Percentiles rank a stretch among this genome's conserved stretches.
Evolutionary conservation across 768 basidiomycete species (phyloP).

Genomic region (Russula abietina): DNA sequence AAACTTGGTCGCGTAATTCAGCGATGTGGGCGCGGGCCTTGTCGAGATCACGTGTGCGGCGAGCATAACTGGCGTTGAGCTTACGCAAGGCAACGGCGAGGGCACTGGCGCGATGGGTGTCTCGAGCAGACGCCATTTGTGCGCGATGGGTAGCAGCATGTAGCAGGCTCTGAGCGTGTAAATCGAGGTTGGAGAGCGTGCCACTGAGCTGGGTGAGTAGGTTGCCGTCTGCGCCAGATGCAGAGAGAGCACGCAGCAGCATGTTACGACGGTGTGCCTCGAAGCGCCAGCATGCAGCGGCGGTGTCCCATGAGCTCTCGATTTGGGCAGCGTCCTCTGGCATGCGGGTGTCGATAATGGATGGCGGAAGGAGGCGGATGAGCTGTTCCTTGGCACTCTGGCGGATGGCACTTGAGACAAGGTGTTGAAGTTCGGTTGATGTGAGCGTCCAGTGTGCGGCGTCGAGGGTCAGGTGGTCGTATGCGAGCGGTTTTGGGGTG

Average conservation of each 20-base stretch:
- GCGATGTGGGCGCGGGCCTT: slow-evolving; percentile 43
- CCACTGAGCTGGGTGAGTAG: slow-evolving; percentile 19
- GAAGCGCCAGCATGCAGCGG: slow-evolving; percentile 22
- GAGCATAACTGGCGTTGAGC: slow-evolving; percentile 68
- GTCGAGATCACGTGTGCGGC: slow-evolving; percentile 53
- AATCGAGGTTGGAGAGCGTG: slow-evolving; percentile 18
- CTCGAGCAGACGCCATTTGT: slow-evolving; percentile 55
- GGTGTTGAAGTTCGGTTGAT: slow-evolving; percentile 23
- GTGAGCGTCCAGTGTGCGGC: slow-evolving; percentile 26
- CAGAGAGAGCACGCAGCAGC: slow-evolving; percentile 21
- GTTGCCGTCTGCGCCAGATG: slow-evolving; percentile 19
- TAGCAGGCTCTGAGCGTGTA: slow-evolving; percentile 43
- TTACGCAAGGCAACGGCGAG: slow-evolving; percentile 73
- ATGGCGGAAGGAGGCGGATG: slow-evolving; percentile 24
- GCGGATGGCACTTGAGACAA: slow-evolving; percentile 25
- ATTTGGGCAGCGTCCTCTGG: slow-evolving; percentile 7
- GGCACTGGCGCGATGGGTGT: slow-evolving; percentile 69
- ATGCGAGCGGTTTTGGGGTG: slow-evolving; percentile 20
- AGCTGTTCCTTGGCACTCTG: slow-evolving; percentile 24
- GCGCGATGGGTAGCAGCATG: slow-evolving; percentile 54
- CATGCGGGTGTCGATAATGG: slow-evolving; percentile 5
- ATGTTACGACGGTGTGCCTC: slow-evolving; percentile 23
- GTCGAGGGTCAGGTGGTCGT: slow-evolving; percentile 23
- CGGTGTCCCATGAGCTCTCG: slow-evolving; percentile 16
- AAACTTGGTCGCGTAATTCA: slow-evolving; percentile 61